A percentile compares a stretch with the other conserved stretches of the same genome.
These are phyloP conservation scores for Pseudogymnoascus sp. DNA, from an alignment of 2,329 filamentous ascomycete species.

Conservation along the genomic window DNA sequence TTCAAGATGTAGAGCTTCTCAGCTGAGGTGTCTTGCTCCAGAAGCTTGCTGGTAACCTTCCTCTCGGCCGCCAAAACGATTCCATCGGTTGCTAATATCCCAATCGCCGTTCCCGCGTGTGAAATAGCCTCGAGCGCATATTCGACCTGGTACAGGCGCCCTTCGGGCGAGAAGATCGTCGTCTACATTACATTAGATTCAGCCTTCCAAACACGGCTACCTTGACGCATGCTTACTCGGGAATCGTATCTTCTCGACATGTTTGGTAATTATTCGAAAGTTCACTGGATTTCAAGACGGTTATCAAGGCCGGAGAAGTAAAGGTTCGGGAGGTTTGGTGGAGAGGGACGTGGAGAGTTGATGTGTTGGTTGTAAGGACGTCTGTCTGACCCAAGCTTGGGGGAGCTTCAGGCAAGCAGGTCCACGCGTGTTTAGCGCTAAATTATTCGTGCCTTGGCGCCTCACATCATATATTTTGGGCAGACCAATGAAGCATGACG, in stretches of 20 bases:
- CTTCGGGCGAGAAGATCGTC: slow-evolving; percentile 99
- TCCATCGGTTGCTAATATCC: slow-evolving; percentile 94
- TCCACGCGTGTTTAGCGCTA: slow-evolving; percentile 12
- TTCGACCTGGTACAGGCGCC: slow-evolving; percentile 97
- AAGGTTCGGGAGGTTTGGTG: not conserved
- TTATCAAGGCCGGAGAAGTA: slow-evolving; percentile 11
- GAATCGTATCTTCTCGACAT: slow-evolving; percentile 99
- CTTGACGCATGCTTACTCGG: slow-evolving; percentile 54
- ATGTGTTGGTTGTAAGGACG: slow-evolving; percentile 8
- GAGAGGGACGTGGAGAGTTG: not conserved
- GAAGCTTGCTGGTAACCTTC: slow-evolving; percentile 97
- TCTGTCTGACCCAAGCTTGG: slow-evolving; percentile 5
- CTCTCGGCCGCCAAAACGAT: slow-evolving; percentile 96
- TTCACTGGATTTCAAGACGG: slow-evolving; percentile 4
- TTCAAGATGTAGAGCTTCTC: slow-evolving; percentile 99
- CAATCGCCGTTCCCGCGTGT: slow-evolving; percentile 92
- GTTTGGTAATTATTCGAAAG: slow-evolving; percentile 24
- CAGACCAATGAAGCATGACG: not conserved
- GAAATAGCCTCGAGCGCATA: slow-evolving; percentile 99
- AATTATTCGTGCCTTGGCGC: slow-evolving; percentile 9
- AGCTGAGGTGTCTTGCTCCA: slow-evolving; percentile 98
- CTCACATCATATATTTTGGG: not conserved
- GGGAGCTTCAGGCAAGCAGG: slow-evolving; percentile 15
- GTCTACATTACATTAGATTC: slow-evolving; percentile 50
- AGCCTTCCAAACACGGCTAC: slow-evolving; percentile 7